These are phyloP conservation scores for Calocybe cyanea DNA, from an alignment of 768 basidiomycete genomes.

Conservation along the genomic window DNA sequence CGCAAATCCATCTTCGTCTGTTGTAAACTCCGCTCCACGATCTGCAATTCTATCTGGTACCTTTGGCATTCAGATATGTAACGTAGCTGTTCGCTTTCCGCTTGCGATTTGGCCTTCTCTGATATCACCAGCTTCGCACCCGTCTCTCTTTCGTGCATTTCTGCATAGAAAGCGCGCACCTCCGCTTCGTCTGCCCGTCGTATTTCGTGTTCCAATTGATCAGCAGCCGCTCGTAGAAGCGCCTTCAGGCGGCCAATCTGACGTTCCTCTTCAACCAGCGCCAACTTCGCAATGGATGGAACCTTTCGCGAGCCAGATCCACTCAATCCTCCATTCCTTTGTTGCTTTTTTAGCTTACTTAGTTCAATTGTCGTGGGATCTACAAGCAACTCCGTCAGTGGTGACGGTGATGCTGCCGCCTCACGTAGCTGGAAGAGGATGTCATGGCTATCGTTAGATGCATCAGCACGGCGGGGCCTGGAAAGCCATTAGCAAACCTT, in stretches of 20 bases:
- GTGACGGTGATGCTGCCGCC: slow-evolving; percentile 41
- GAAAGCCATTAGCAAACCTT: neutral
- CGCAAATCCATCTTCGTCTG: slow-evolving; percentile 32
- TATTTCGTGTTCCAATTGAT: slow-evolving; percentile 54
- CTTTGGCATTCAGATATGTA: slow-evolving; percentile 40
- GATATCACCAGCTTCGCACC: slow-evolving; percentile 31
- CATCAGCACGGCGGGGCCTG: neutral
- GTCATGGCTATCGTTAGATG: slow-evolving; percentile 19
- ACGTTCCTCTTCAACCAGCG: slow-evolving; percentile 48
- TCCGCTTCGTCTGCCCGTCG: slow-evolving; percentile 50
- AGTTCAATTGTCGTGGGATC: slow-evolving; percentile 39
- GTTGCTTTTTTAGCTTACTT: slow-evolving; percentile 20
- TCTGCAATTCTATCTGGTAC: slow-evolving; percentile 44
- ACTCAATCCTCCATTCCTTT: slow-evolving; percentile 19
- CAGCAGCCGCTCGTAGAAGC: slow-evolving; percentile 45
- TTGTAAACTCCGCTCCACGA: slow-evolving; percentile 38
- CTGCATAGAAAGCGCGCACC: slow-evolving; percentile 47
- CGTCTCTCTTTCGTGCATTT: slow-evolving; percentile 41
- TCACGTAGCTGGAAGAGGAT: slow-evolving; percentile 38
- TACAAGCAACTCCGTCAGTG: slow-evolving; percentile 39
- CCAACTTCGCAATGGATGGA: slow-evolving; percentile 38
- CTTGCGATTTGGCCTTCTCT: slow-evolving; percentile 38
- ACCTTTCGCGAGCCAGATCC: slow-evolving; percentile 30
- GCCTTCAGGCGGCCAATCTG: slow-evolving; percentile 53
- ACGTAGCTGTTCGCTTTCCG: slow-evolving; percentile 23